phyloP scores from a whole-genome alignment of 2,329 filamentous ascomycete species.

The Fusarium subtropicale region DNA sequence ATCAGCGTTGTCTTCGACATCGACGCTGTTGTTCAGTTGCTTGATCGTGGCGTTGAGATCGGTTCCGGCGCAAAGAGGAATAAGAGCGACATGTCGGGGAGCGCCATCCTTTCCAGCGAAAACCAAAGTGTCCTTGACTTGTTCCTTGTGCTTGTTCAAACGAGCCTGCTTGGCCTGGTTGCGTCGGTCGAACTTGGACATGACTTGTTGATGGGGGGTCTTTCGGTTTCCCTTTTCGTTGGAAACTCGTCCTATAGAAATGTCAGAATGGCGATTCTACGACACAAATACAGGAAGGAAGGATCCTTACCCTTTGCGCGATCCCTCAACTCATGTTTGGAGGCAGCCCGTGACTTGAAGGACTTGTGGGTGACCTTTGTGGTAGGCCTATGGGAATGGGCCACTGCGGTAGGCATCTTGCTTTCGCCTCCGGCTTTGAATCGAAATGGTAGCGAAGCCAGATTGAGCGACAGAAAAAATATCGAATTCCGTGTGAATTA shows the following conservation, averaged over 20 bases:
- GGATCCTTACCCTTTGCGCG: conserved; percentile 76
- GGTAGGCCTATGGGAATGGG: conserved; percentile 91
- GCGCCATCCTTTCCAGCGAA: conserved; percentile 90
- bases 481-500: conserved; percentile 19
- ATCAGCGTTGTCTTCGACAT: conserved; percentile 75
- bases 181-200: conserved; percentile 95
- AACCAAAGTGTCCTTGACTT: conserved; percentile 80
- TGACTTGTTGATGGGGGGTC: conserved; percentile 94
- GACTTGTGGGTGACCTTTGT: conserved; percentile 89
- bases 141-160: conserved; percentile 83
- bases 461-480: conserved; percentile 53
- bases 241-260: conserved; percentile 76
- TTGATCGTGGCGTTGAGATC: conserved; percentile 75
- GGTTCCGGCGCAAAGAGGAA: conserved; percentile 82
- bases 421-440: conserved; percentile 84
- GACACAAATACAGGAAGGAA: background rate
- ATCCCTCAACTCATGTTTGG: conserved; percentile 88
- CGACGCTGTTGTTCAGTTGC: conserved; percentile 81
- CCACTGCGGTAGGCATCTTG: conserved; percentile 78
- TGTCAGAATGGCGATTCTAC: background rate
- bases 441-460: conserved; percentile 82
- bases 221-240: conserved; percentile 80
- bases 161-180: conserved; percentile 96
- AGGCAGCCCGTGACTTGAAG: conserved; percentile 92
- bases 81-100: conserved; percentile 86